phyloP scores from a whole-genome alignment of 2,329 filamentous ascomycete species.

The Fusarium sp. region DNA sequence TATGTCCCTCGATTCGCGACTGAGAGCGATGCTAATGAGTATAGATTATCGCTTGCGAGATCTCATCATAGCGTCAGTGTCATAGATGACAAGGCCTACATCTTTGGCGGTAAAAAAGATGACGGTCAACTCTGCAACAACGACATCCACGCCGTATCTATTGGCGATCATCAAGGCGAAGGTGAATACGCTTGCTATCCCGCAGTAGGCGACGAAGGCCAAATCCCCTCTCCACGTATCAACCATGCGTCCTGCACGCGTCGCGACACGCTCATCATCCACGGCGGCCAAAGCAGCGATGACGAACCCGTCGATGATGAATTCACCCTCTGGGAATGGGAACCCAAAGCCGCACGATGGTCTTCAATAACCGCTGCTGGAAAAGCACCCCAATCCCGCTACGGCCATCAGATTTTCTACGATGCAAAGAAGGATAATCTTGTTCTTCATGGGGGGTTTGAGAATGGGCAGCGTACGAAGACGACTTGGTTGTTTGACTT shows the following conservation, averaged over 20 bases:
- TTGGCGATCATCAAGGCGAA: neutral
- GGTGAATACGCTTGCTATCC: constrained; percentile 39
- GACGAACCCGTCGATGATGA: constrained; percentile 17
- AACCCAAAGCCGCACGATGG: constrained; percentile 19
- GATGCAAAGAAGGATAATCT: constrained; percentile 23
- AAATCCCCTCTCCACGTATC: constrained; percentile 3
- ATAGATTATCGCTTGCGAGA: constrained; percentile 24
- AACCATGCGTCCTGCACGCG: constrained; percentile 32
- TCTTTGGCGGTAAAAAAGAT: constrained; percentile 35
- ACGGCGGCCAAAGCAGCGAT: constrained; percentile 21
- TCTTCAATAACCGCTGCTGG: constrained; percentile 16
- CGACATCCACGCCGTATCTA: constrained; percentile 27
- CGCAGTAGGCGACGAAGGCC: constrained; percentile 18
- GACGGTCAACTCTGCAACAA: constrained; percentile 28
- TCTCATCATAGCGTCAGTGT: constrained; percentile 34
- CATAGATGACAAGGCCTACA: constrained; percentile 30
- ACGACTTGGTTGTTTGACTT: constrained; percentile 39
- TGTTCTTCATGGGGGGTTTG: constrained; percentile 29
- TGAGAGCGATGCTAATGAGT: rapidly evolving
- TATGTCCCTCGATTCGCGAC: rapidly evolving
- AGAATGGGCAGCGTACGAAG: neutral
- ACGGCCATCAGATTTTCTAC: constrained; percentile 31
- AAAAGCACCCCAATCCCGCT: constrained; percentile 8
- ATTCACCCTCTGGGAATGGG: constrained; percentile 35
- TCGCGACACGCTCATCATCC: constrained; percentile 21